These are phyloP conservation scores for Rheum nobile DNA, from an alignment of 148 eudicot genomes.

Conservation along the genomic window DNA sequence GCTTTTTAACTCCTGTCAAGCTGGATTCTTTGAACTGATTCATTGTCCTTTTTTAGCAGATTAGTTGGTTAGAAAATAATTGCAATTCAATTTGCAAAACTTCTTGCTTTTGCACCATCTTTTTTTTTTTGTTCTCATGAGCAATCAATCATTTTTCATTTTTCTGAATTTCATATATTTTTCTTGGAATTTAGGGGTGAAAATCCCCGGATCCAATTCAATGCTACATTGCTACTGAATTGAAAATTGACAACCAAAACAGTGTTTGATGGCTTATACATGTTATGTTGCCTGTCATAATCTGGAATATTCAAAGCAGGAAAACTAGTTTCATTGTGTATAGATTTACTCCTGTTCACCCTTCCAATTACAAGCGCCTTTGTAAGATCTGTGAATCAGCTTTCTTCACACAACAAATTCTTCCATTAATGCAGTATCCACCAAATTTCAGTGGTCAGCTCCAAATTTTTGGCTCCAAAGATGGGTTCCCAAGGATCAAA, in stretches of 20 bases:
- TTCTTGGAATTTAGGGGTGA: neutral
- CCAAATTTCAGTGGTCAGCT: neutral
- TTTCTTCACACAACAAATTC: neutral
- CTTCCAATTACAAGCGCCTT: neutral
- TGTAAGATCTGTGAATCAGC: neutral
- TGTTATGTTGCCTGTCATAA: neutral
- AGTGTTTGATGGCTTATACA: neutral
- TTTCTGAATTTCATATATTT: neutral
- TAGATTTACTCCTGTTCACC: neutral
- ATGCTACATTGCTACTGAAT: neutral
- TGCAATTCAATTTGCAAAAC: neutral
- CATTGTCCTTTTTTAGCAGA: neutral
- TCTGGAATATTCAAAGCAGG: neutral
- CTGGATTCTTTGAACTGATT: neutral
- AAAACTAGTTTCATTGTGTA: neutral
- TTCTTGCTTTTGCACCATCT: neutral
- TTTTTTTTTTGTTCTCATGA: too few relatives aligned
- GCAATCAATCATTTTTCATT: neutral
- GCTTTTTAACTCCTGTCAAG: neutral
- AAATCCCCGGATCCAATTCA: neutral
- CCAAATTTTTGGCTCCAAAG: constrained; percentile 5
- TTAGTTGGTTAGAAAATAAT: neutral
- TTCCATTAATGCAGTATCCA: neutral
- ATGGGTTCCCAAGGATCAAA: constrained; percentile 60
- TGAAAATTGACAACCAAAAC: neutral